Conservation (phyloP, 2,329 filamentous ascomycete genomes). For the Pyrenophora tritici-repentis region DNA sequence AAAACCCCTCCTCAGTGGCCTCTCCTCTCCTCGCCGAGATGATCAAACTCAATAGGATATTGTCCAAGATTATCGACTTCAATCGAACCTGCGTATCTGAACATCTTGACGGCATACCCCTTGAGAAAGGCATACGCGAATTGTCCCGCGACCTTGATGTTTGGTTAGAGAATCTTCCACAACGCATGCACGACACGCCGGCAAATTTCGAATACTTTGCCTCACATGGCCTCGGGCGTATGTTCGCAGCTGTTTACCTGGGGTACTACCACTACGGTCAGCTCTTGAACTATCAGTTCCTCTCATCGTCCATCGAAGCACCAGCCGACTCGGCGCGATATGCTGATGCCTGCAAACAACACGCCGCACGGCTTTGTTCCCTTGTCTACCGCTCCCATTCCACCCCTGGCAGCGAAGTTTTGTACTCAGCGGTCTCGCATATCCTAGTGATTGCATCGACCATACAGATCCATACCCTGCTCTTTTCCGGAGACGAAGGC, state of each 20-base stretch:
- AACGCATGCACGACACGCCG: conserved; percentile 31
- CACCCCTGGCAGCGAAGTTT: conserved; percentile 25
- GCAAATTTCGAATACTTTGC: conserved; percentile 30
- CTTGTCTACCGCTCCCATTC: conserved; percentile 29
- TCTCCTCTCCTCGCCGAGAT: conserved; percentile 33
- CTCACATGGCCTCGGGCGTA: conserved; percentile 26
- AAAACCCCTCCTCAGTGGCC: conserved; percentile 12
- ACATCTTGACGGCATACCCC: conserved; percentile 22
- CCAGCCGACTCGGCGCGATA: conserved; percentile 19
- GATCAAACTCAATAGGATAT: conserved; percentile 30
- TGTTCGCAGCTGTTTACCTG: conserved; percentile 31
- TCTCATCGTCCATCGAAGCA: conserved; percentile 21
- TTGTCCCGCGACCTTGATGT: conserved; percentile 25
- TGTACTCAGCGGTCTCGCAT: conserved; percentile 31
- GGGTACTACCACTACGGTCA: conserved; percentile 33
- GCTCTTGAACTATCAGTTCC: conserved; percentile 31
- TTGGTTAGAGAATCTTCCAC: conserved; percentile 28
- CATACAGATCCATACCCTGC: conserved; percentile 29
- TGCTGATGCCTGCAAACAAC: conserved; percentile 29
- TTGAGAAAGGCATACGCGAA: conserved; percentile 24
- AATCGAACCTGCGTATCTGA: conserved; percentile 29
- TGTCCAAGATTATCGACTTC: conserved; percentile 31
- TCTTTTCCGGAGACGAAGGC: conserved; percentile 27
- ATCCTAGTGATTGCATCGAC: conserved; percentile 32
- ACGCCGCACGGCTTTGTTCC: conserved; percentile 28